Percentiles rank a stretch among this genome's conserved stretches.
These are phyloP conservation scores for Schizophyllum commune DNA, from an alignment of 1,284 basidiomycete species.

Conservation along the genomic window DNA sequence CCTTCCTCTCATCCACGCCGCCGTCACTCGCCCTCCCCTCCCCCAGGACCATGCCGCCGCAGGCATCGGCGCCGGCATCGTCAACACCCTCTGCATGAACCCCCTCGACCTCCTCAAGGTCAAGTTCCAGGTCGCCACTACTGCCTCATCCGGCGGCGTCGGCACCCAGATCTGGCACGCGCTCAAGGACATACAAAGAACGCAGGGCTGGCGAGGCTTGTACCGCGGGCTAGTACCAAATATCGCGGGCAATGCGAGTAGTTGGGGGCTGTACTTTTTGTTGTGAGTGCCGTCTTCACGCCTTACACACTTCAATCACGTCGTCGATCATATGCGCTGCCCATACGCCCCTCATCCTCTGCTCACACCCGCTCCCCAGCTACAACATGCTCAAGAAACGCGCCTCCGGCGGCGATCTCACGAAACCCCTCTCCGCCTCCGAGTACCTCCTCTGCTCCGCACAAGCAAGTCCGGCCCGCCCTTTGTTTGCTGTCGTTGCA, in stretches of 20 bases:
- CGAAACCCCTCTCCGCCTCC: conserved; percentile 59
- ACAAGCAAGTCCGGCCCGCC: conserved; percentile 77
- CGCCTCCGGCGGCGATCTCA: conserved; percentile 51
- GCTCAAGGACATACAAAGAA: conserved; percentile 65
- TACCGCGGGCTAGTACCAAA: conserved; percentile 92
- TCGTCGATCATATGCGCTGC: not conserved
- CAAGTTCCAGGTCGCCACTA: conserved; percentile 87
- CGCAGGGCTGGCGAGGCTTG: conserved; percentile 79
- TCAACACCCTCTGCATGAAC: conserved; percentile 95
- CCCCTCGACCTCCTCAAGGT: conserved; percentile 96
- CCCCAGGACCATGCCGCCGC: conserved; percentile 86
- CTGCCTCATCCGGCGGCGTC: conserved; percentile 50
- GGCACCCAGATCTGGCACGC: conserved; percentile 77
- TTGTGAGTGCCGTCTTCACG: conserved; percentile 57
- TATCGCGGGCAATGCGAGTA: conserved; percentile 92
- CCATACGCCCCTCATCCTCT: not conserved
- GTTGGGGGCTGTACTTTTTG: conserved; percentile 97
- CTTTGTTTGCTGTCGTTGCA: not conserved
- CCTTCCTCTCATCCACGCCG: not conserved
- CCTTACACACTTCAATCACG: conserved; percentile 1
- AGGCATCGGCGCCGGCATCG: conserved; percentile 89
- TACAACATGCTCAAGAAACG: conserved; percentile 93
- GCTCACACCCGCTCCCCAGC: conserved; percentile 33
- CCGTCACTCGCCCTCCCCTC: not conserved
- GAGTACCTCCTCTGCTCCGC: conserved; percentile 89